phyloP scores from a whole-genome alignment of 345 rosid genomes.

The Microcos paniculata region DNA sequence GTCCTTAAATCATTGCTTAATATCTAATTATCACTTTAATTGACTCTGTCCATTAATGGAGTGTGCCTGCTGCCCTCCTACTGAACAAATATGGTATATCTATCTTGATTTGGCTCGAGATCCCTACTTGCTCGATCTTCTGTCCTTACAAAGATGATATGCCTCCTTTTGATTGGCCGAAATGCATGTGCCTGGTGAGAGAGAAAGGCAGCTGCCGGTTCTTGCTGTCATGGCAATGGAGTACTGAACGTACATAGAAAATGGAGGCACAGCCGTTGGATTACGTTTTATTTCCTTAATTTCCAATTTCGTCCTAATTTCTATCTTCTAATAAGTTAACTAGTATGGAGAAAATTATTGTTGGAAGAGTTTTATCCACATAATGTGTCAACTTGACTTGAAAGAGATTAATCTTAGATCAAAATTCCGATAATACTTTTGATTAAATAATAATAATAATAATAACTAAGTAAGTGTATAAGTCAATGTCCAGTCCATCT shows the following conservation, averaged over 20 bases:
- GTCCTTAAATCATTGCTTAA: conserved; percentile 4
- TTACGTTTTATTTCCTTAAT: neutral
- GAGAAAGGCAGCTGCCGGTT: neutral
- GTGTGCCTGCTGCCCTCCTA: neutral
- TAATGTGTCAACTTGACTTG: too few species aligned
- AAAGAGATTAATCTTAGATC: too few species aligned
- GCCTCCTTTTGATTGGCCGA: neutral
- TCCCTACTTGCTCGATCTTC: neutral
- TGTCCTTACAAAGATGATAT: neutral
- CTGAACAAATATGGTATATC: neutral
- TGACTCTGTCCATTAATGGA: neutral
- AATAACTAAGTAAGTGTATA: too few species aligned
- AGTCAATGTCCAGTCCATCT: too few species aligned
- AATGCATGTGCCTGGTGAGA: neutral
- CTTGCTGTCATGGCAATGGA: neutral
- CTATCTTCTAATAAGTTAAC: too few species aligned
- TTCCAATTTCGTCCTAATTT: too few species aligned
- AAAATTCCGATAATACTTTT: too few species aligned
- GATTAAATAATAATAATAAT: too few species aligned
- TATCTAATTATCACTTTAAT: conserved; percentile 12
- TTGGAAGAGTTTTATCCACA: too few species aligned
- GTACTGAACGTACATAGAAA: neutral
- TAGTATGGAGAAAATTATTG: too few species aligned
- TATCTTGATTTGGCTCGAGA: neutral
- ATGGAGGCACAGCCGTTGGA: neutral